These are phyloP conservation scores for Ganoderma sinense DNA, from an alignment of 1,284 basidiomycete genomes.

Conservation along the genomic window DNA sequence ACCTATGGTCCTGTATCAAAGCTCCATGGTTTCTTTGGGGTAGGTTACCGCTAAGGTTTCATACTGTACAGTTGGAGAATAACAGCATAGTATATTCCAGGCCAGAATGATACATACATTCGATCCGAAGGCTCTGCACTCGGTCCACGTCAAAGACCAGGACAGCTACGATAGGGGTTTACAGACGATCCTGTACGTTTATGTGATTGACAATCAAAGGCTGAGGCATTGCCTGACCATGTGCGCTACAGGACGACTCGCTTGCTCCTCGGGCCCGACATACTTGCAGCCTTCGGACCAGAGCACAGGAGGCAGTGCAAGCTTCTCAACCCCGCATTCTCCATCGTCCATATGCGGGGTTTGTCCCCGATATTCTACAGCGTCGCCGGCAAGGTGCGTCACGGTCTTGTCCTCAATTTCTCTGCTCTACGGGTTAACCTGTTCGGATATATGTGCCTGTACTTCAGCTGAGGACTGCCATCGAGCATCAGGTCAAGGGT, in stretches of 20 bases:
- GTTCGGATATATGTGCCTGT: background rate
- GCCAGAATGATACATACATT: slow-evolving; percentile 1
- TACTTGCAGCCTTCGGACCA: background rate
- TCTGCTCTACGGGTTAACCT: background rate
- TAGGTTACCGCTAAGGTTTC: background rate
- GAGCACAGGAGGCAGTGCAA: slow-evolving; percentile 5
- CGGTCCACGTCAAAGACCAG: slow-evolving; percentile 9
- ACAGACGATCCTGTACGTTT: background rate
- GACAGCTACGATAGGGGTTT: background rate
- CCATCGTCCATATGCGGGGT: slow-evolving; percentile 5
- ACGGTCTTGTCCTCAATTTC: background rate
- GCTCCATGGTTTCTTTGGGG: slow-evolving; percentile 8
- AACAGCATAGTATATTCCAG: background rate
- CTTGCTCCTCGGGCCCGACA: background rate
- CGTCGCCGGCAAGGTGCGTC: slow-evolving; percentile 6
- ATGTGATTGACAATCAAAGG: background rate
- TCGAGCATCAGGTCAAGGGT: slow-evolving; percentile 19
- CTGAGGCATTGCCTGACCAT: background rate
- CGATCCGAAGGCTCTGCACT: slow-evolving; percentile 9
- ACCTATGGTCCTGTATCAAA: slow-evolving; percentile 6
- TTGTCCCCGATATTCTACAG: slow-evolving; percentile 6
- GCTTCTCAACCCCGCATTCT: slow-evolving; percentile 6
- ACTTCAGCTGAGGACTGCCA: slow-evolving; percentile 27
- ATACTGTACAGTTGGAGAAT: background rate
- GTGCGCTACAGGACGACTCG: background rate